Base-by-base conservation (phyloP, 192 early-diverging fungal genomes). In the Gaertneriomyces semiglobifer region DNA sequence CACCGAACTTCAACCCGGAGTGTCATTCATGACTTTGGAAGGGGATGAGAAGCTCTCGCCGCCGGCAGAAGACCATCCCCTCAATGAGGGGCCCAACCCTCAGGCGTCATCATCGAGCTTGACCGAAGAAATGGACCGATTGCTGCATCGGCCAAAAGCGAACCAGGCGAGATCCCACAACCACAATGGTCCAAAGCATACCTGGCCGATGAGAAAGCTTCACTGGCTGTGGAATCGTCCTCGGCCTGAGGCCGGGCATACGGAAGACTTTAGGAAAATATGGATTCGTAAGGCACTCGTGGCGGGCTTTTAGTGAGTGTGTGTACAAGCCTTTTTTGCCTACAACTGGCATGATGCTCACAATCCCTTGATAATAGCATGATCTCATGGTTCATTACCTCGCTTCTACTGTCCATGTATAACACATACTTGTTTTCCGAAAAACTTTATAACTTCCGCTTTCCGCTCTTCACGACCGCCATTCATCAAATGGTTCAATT, bases 371-470 rank as follows among this genome's bases (percentile, higher is more conserved):
- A 25, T 54, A 41, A 52, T n/a, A 76, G 74, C 44, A 72, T 77
- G n/a, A 10, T 66, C 7, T 14, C 57, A 0, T 94, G 92, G 92
- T 94, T 90, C 71, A 79, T 82, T 19, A 88, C 85, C 20, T 86
- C 95, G 2, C 85, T 92, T 0, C 65, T 84, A 7, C 77, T 97
- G 33, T 88, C 88, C 2, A 80, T 94, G 4, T 97, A 93, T 77
- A 97, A 97, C 85, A 93, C 91, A 60, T 97, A 92, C 92, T 80
- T 97, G 62, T 94, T 97, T 79, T 89, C 91, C 38, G 70, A 81
- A 39, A 79, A 84, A 0, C 84, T 92, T 67, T 83, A 90, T 62
- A 84, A 92, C 77, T 95, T 95, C 75, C 79, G 74, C 38, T 95
- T 87, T 63, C 95, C 95, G 40, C 79, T 97, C 5, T 91, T 97